Evolutionary conservation across 2,329 filamentous ascomycete genomes (phyloP).

Genomic region (Aspergillus sp.): DNA sequence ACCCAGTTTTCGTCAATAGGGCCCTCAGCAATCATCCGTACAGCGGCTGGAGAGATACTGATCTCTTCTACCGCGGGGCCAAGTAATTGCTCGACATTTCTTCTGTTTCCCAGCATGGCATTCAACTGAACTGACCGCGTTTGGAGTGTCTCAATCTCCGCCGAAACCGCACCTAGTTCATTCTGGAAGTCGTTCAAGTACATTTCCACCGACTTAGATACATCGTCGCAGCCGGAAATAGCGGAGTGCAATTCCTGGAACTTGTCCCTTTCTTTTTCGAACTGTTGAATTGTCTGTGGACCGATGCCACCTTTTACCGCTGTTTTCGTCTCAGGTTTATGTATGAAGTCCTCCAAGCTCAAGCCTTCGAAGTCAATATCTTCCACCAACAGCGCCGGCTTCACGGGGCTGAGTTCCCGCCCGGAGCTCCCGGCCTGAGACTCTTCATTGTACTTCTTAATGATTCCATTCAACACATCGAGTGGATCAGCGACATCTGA

Average conservation of each 20-base stretch:
- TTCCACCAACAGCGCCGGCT: conserved; percentile 53
- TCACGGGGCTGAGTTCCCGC: conserved; percentile 11
- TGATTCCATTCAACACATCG: conserved; percentile 64
- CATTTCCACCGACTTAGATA: conserved; percentile 86
- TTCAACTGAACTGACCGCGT: conserved; percentile 80
- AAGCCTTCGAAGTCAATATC: conserved; percentile 77
- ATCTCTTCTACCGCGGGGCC: conserved; percentile 90
- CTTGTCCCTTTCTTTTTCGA: conserved; percentile 76
- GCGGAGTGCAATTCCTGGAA: conserved; percentile 90
- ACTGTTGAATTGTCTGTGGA: conserved; percentile 68
- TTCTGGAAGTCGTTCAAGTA: conserved; percentile 92
- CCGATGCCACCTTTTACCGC: conserved; percentile 38
- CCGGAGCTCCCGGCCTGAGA: conserved; percentile 14
- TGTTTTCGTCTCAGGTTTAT: conserved; percentile 31
- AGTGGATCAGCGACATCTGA: conserved; percentile 67
- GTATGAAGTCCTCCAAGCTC: conserved; percentile 71
- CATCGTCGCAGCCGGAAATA: conserved; percentile 86
- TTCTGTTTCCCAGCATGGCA: conserved; percentile 82
- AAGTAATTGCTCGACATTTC: conserved; percentile 81
- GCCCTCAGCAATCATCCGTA: conserved; percentile 83
- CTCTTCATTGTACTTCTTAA: conserved; percentile 44
- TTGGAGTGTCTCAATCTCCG: conserved; percentile 93
- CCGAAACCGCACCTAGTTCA: conserved; percentile 86
- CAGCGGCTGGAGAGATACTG: conserved; percentile 78
- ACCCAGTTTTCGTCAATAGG: conserved; percentile 88